Conservation (phyloP, 352 stramenopile species). For the Pythium utonaiense region DNA sequence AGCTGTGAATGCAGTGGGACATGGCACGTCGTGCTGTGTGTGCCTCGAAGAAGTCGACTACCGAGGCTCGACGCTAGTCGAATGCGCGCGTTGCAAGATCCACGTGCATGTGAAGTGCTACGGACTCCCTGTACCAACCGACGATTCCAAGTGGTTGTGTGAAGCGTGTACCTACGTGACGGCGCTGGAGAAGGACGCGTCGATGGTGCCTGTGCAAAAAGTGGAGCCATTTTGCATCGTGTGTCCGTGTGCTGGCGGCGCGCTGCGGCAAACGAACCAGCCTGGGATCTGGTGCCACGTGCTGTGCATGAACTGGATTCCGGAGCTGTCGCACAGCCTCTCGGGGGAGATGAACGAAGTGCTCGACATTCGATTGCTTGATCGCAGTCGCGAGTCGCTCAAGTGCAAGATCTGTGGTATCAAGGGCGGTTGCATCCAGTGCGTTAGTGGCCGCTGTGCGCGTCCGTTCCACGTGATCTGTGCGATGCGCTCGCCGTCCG, state of each 20-base stretch:
- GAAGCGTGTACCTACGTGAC: conserved; percentile 51
- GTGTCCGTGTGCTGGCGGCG: conserved; percentile 67
- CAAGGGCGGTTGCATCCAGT: conserved; percentile 86
- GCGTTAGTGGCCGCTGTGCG: conserved; percentile 77
- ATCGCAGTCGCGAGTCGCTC: conserved; percentile 64
- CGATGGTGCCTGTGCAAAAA: neutral
- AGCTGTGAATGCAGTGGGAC: neutral
- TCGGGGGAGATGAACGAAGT: conserved; percentile 50
- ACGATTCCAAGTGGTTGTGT: conserved; percentile 55
- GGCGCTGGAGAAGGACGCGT: conserved; percentile 1
- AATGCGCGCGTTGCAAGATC: conserved; percentile 58
- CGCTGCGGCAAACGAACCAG: conserved; percentile 62
- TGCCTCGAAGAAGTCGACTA: conserved; percentile 72
- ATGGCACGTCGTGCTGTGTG: conserved; percentile 45
- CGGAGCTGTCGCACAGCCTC: conserved; percentile 78
- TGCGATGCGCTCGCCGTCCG: conserved; percentile 66
- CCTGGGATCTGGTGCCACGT: conserved; percentile 74
- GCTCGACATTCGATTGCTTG: conserved; percentile 61
- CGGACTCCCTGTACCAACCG: conserved; percentile 39
- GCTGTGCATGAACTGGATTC: conserved; percentile 84
- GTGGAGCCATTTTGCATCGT: conserved; percentile 57
- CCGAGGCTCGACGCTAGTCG: conserved; percentile 51
- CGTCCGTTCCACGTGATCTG: conserved; percentile 83
- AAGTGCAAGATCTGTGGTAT: conserved; percentile 81
- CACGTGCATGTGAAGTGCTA: conserved; percentile 82